Evolutionary conservation across 306 rosid species (phyloP).

Genomic region (Vigna trinervia): DNA sequence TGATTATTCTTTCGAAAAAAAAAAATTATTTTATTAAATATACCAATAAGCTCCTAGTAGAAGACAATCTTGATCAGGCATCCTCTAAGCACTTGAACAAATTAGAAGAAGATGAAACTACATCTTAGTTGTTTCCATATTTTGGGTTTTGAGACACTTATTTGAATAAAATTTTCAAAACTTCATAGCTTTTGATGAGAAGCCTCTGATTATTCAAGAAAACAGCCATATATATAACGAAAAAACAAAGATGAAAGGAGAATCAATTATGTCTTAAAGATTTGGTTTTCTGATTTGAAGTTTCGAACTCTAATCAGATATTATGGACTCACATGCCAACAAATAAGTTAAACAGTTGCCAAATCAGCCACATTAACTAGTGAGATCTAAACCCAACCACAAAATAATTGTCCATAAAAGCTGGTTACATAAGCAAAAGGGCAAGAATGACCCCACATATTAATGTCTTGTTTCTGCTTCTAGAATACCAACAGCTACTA

Average conservation of each 20-base stretch:
- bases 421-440: constrained; percentile 24
- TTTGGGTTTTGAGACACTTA: neutral
- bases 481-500: neutral
- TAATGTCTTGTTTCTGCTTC: constrained; percentile 12
- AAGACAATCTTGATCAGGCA: neutral
- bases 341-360: constrained; percentile 7
- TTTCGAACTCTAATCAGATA: neutral
- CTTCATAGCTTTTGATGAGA: neutral
- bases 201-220: neutral
- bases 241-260: neutral
- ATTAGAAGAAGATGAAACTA: neutral
- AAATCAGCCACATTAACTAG: neutral
- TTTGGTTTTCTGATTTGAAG: constrained; percentile 8
- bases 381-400: constrained; percentile 21
- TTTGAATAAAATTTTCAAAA: neutral
- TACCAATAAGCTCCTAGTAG: neutral
- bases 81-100: neutral
- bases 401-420: neutral
- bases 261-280: neutral
- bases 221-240: too few species aligned
- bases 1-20: neutral
- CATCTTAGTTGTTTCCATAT: neutral
- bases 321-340: constrained; percentile 12
- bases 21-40: neutral
- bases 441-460: constrained; percentile 30